Evolutionary conservation across 306 rosid species (phyloP), one percentile per base, ranked within the genome.

Genomic region (Sicyos baderoa): DNA sequence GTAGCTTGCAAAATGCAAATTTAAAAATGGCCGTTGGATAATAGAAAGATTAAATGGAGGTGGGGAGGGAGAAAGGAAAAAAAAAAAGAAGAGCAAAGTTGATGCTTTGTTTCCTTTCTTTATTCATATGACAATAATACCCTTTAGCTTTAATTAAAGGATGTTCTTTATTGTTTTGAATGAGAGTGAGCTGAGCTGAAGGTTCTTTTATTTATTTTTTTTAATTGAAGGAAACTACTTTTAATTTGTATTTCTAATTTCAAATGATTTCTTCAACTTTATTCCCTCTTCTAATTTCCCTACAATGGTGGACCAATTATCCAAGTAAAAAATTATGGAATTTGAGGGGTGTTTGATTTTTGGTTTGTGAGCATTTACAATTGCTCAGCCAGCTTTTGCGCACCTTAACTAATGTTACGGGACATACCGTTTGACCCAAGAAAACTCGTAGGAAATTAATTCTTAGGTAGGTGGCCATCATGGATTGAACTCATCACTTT

Each of bases 11-110:
- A 75, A 65, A 17, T 61, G 22, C 68, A 67, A 68, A 68, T 27
- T 72, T 27, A 48, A 72, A 73, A 72, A 60, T 32, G 78, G 90
- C 84, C 88, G 83, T 83, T 84, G 84, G 86, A 80, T 84, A 86
- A 88, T 85, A 75, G 87, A 86, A 88, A 86, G 85, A 85, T 91
- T 78, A 88, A 86, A 86, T 78, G 57, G 14, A 66, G 80, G 82
- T 83, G 85, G 81, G 83, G 83, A 78, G 85, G 76, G 76, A 79
- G 72, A 6, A 68, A 78, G 85, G 76, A 73, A 79, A 75, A 6
- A 21, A 76, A 61, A 6, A 60, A 35, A 82, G 85, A 68, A 82
- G 9, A 37, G 44, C 44, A 37, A 83, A 86, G 88, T 56, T 71
- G 68, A 80, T 83, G 89, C 84, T 82, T 40, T 64, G 15, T 77